Evolutionary conservation across 1,139 yeast species (phyloP).

Genomic region (Protomyces inouyei): DNA sequence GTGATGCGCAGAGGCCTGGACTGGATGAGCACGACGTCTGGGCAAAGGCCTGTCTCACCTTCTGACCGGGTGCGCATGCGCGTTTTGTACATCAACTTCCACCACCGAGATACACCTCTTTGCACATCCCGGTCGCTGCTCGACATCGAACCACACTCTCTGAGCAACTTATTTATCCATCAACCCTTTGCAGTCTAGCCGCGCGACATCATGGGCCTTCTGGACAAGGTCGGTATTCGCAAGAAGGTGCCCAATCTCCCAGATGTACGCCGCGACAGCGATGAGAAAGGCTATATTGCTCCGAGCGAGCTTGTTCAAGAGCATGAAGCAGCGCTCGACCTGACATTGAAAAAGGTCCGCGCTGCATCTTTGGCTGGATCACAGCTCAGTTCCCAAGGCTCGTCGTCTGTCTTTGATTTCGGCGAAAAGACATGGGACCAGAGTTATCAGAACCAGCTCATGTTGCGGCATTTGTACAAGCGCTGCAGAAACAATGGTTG

Average conservation of each 20-base stretch:
- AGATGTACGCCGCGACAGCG: not conserved
- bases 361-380: slow-evolving; percentile 2
- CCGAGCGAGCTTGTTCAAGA: slow-evolving; percentile 16
- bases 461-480: slow-evolving; percentile 31
- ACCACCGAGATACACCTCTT: no score
- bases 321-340: slow-evolving; percentile 19
- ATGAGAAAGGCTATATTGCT: slow-evolving; percentile 9
- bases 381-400: not conserved
- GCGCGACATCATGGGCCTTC: slow-evolving; percentile 11
- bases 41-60: no score
- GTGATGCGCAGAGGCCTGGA: no score
- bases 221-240: slow-evolving; percentile 18
- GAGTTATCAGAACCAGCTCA: slow-evolving; percentile 30
- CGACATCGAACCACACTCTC: no score
- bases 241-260: slow-evolving; percentile 7
- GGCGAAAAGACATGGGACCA: slow-evolving; percentile 20
- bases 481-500: slow-evolving; percentile 30
- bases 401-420: slow-evolving; percentile 17
- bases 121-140: no score
- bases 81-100: no score
- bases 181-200: no score
- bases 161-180: no score
- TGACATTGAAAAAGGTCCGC: slow-evolving; percentile 2
- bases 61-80: no score
- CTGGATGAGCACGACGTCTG: no score